Percentiles rank a stretch among this genome's conserved stretches.
Evolutionary conservation across 176 grass and related monocot species (phyloP).

Genomic region (Lolium multiflorum): DNA sequence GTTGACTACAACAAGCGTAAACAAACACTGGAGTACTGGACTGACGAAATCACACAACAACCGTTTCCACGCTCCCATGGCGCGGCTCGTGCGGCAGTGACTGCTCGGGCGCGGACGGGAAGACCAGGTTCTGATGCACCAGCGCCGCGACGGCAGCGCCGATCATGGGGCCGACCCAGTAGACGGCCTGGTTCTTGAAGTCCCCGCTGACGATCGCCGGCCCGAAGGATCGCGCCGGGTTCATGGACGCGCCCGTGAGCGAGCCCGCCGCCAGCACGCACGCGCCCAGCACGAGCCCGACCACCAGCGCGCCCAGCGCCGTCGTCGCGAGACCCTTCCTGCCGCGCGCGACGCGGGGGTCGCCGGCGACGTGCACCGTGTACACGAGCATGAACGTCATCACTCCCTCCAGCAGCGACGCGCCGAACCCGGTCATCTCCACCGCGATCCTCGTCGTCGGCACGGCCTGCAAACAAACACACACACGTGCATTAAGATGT

Average conservation of each 20-base stretch:
- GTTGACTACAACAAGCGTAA: not conserved
- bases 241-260: slow-evolving; percentile 88
- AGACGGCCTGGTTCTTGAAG: slow-evolving; percentile 82
- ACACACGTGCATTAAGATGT: not conserved
- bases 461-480: slow-evolving; percentile 51
- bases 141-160: slow-evolving; percentile 74
- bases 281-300: slow-evolving; percentile 61
- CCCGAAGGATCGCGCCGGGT: slow-evolving; percentile 89
- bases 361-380: slow-evolving; percentile 59
- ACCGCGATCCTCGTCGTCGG: slow-evolving; percentile 75
- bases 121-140: slow-evolving; percentile 63
- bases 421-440: slow-evolving; percentile 91
- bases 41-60: slow-evolving; percentile 34
- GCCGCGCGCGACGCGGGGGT: slow-evolving; percentile 24
- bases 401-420: slow-evolving; percentile 58
- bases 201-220: slow-evolving; percentile 71
- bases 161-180: slow-evolving; percentile 83
- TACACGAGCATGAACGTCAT: slow-evolving; percentile 85
- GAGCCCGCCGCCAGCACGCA: slow-evolving; percentile 68
- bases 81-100: slow-evolving; percentile 29
- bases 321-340: slow-evolving; percentile 37
- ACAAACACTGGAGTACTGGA: not conserved
- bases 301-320: slow-evolving; percentile 50
- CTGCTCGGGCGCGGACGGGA: slow-evolving; percentile 32
- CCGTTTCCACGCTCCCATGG: slow-evolving; percentile 41